Evolutionary conservation across 768 basidiomycete species (phyloP).

Genomic region (Strobilomyces confusus): DNA sequence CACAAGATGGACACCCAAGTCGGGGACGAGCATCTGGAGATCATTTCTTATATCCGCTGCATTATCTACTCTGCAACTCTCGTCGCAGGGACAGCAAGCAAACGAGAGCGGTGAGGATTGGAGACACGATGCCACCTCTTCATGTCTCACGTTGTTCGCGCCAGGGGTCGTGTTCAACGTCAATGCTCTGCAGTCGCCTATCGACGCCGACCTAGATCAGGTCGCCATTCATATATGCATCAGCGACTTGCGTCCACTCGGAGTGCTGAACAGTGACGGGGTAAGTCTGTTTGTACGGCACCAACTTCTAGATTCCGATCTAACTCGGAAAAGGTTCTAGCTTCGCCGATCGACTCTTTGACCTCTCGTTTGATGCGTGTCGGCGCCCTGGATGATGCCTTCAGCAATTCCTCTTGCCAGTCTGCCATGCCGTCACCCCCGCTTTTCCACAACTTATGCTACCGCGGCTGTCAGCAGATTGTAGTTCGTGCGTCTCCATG

Average conservation of each 20-base stretch:
- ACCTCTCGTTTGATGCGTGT: slow-evolving; percentile 55
- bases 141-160: no score
- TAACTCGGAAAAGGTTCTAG: slow-evolving; percentile 44
- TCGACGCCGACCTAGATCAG: slow-evolving; percentile 42
- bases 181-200: slow-evolving; percentile 31
- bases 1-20: slow-evolving; percentile 8
- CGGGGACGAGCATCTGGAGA: slow-evolving; percentile 52
- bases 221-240: slow-evolving; percentile 59
- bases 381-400: slow-evolving; percentile 45
- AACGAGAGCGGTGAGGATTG: no score
- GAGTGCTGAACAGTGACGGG: slow-evolving; percentile 75
- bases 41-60: slow-evolving; percentile 63
- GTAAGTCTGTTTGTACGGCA: slow-evolving; percentile 35
- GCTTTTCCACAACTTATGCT: slow-evolving; percentile 51
- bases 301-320: not conserved
- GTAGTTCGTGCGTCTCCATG: slow-evolving; percentile 54
- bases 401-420: slow-evolving; percentile 36
- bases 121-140: no score
- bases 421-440: slow-evolving; percentile 37
- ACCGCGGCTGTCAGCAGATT: slow-evolving; percentile 28
- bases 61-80: slow-evolving; percentile 22
- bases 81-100: slow-evolving; percentile 5
- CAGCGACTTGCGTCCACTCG: slow-evolving; percentile 59
- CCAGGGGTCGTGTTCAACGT: slow-evolving; percentile 30
- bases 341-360: slow-evolving; percentile 32